Percentiles rank a stretch among this genome's conserved stretches.
Conservation (phyloP, 2,329 filamentous ascomycete genomes). For the Pseudocercospora macadamiae region DNA sequence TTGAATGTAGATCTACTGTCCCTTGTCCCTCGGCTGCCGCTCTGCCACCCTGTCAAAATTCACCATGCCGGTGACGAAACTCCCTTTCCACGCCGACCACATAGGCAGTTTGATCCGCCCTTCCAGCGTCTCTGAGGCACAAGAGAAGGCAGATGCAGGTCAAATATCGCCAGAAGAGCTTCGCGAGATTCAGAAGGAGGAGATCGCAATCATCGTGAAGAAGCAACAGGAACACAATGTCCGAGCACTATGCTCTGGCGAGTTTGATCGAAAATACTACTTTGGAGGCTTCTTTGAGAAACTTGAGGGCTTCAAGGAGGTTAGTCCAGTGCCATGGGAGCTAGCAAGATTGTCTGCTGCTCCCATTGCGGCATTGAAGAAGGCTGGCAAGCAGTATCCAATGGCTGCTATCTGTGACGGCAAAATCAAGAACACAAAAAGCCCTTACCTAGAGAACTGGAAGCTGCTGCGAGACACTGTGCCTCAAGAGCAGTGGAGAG, state of each 20-base stretch:
- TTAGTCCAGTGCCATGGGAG: conserved; percentile 42
- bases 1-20: background rate
- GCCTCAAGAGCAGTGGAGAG: conserved; percentile 39
- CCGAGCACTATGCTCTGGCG: conserved; percentile 68
- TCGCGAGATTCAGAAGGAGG: conserved; percentile 63
- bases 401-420: conserved; percentile 43
- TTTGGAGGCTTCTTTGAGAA: conserved; percentile 45
- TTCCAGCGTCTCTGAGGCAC: conserved; percentile 61
- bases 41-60: background rate
- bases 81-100: conserved; percentile 73
- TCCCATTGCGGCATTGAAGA: conserved; percentile 42
- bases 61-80: conserved; percentile 41
- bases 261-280: conserved; percentile 57
- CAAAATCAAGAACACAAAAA: conserved; percentile 41
- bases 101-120: conserved; percentile 73
- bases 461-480: conserved; percentile 37
- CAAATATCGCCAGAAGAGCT: conserved; percentile 60
- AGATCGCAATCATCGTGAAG: conserved; percentile 67
- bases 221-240: conserved; percentile 67
- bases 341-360: conserved; percentile 40
- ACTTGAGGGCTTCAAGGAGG: conserved; percentile 42
- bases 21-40: conserved; percentile 2
- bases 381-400: conserved; percentile 43
- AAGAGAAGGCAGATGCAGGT: conserved; percentile 60
- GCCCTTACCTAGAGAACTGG: conserved; percentile 43